Evolutionary conservation across 805 yeast species (phyloP), one percentile per base, ranked within the genome.

Genomic region (Blastobotrys robertii): DNA sequence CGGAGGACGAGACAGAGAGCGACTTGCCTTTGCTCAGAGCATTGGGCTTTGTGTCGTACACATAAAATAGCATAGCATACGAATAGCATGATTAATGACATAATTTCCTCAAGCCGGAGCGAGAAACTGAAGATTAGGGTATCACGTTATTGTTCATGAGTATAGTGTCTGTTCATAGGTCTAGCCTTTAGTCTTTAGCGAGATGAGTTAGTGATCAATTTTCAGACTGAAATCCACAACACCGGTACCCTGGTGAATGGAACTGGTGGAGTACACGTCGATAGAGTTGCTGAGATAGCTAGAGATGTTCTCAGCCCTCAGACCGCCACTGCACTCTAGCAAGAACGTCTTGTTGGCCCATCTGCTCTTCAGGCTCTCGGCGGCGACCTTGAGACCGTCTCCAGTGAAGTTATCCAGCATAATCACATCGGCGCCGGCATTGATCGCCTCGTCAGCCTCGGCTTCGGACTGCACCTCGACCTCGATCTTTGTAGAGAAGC

Each of bases 371-470:
- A 88, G 65, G 49, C 63, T 71, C 25, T 58, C 58, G 0, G 96
- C 94, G 13, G 81, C 90, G 0, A 57, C 51, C 48, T 73, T 77
- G 45, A 88, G 67, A 12, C 71, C 81, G 1, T 70, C 74, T 2
- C 86, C 84, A 3, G 70, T 58, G 61, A 90, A 90, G 60, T 88
- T 88, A 58, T 88, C 97, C 56, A 88, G 72, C 97, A 88, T 88
- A 47, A 90, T 81, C 14, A 90, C 84, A 61, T 88, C 97, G 0
- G 97, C 97, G 9, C 97, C 97, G 1, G 97, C 94, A 11, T 68
- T 76, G 54, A 90, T 90, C 19, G 97, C 97, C 59, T 90, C 97
- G 50, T 73, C 69, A 1, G 97, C 97, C 55, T 87, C 96, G 4
- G 65, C 76, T 58, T 84, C 94, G 44, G 74, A 68, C 60, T 84